These are phyloP conservation scores for Candida tropicalis DNA, from an alignment of 1,139 yeast species.

Conservation along the genomic window DNA sequence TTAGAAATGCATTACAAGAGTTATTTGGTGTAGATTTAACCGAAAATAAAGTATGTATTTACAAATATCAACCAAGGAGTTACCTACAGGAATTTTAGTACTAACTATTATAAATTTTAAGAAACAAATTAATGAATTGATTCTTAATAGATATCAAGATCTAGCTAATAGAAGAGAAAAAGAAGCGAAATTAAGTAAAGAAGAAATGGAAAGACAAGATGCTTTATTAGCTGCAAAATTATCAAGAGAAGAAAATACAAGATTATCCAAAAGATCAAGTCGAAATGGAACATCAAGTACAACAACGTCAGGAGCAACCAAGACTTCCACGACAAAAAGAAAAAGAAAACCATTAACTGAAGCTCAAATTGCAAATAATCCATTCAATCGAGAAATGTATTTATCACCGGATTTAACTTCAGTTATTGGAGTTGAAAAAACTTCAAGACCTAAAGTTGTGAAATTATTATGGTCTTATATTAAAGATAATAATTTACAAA, in stretches of 20 bases:
- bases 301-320: constrained; percentile 8
- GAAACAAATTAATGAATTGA: constrained; percentile 61
- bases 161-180: constrained; percentile 41
- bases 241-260: constrained; percentile 33
- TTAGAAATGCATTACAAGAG: constrained; percentile 70
- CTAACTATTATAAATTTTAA: constrained; percentile 24
- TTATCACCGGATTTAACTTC: constrained; percentile 54
- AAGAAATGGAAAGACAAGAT: constrained; percentile 42
- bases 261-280: constrained; percentile 8
- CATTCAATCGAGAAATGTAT: constrained; percentile 40
- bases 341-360: constrained; percentile 13
- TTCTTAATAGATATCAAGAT: constrained; percentile 59
- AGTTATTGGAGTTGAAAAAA: constrained; percentile 40
- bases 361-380: constrained; percentile 22
- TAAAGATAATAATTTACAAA: constrained; percentile 63
- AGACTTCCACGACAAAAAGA: background rate
- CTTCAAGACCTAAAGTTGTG: constrained; percentile 73
- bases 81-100: constrained; percentile 6
- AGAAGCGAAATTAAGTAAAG: constrained; percentile 29
- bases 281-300: constrained; percentile 11
- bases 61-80: too few species aligned
- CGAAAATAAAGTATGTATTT: constrained; percentile 47
- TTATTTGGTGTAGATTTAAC: constrained; percentile 60
- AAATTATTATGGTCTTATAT: constrained; percentile 76
- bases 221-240: constrained; percentile 50